Evolutionary conservation across 805 yeast species (phyloP).

Genomic region (Candida fluviatilis): DNA sequence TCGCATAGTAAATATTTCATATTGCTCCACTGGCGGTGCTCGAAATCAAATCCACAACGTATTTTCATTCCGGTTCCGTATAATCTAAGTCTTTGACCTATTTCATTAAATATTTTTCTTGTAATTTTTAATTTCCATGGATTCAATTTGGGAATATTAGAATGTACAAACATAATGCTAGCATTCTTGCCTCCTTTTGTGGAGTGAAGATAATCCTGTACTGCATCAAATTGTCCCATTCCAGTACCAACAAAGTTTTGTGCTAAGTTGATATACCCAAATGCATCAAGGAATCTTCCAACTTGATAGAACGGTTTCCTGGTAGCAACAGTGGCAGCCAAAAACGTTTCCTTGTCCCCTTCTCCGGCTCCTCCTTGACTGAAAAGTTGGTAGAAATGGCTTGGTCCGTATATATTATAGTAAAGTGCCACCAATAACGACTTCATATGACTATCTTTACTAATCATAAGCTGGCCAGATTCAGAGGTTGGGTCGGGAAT

Average conservation of each 20-base stretch:
- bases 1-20: constrained; percentile 56
- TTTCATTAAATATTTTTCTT: constrained; percentile 36
- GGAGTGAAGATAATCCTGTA: constrained; percentile 44
- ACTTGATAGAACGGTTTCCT: constrained; percentile 52
- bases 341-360: constrained; percentile 77
- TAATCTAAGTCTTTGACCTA: constrained; percentile 48
- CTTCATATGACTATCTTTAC: constrained; percentile 34
- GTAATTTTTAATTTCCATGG: constrained; percentile 50
- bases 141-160: constrained; percentile 64
- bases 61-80: constrained; percentile 55
- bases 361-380: constrained; percentile 57
- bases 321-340: constrained; percentile 60
- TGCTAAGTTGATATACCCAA: constrained; percentile 39
- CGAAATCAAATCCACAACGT: constrained; percentile 54
- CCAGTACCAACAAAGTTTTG: constrained; percentile 60
- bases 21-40: constrained; percentile 53
- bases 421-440: constrained; percentile 36
- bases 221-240: constrained; percentile 73
- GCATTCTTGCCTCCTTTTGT: constrained; percentile 15
- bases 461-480: constrained; percentile 40
- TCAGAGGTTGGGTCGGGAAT: constrained; percentile 33
- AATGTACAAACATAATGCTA: constrained; percentile 52
- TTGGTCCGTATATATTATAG: constrained; percentile 41
- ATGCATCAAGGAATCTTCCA: constrained; percentile 45
- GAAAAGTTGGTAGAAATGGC: constrained; percentile 38